Base-by-base conservation (phyloP, 1,139 yeast species). In the Taphrina communis region DNA sequence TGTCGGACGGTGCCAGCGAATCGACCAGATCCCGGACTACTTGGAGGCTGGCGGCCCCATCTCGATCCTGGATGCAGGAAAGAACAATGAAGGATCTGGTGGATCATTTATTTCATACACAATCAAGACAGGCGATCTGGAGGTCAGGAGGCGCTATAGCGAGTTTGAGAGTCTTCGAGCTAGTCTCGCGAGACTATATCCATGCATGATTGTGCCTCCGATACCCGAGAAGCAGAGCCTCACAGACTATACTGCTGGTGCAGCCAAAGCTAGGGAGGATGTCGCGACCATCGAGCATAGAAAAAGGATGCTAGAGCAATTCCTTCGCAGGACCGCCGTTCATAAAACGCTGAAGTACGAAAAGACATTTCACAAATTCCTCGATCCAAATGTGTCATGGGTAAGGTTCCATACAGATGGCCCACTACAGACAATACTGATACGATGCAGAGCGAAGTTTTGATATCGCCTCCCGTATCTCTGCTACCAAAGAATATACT, bases 181-280 rank as follows among this genome's bases (percentile, higher is more conserved):
- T 50, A 84, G 88, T 2, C 82, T 94, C 36, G 81, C 87, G 6
- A 86, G 86, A 75, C 80, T 90, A 46, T 92, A 90, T 75, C 98
- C 99, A 1, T 86, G 95, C 59, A 79, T 87, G 14, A 83, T 94
- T 6, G 85, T 94, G 6, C 99, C 99, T 1, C 97, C 98, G 0
- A 91, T 95, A 48, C 99, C 99, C 0, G 97, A 93, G 72, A 94
- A 94, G 78, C 97, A 94, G 76, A 81, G 89, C 31, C 76, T 86
- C 73, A 51, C 63, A 17, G 68, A 57, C 35, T 65, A 65, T 41
- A 51, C 60, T 12, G 61, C 62, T 9, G 81, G 83, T 57, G 88
- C 89, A 14, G 78, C 87, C 35, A 84, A 82, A 72, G 88, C 86
- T 6, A 83, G 84, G 71, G 86, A 83, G 67, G 88, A 86, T 74